Base-by-base conservation (phyloP, 345 rosid species). In the Raphanus raphanistrum region DNA sequence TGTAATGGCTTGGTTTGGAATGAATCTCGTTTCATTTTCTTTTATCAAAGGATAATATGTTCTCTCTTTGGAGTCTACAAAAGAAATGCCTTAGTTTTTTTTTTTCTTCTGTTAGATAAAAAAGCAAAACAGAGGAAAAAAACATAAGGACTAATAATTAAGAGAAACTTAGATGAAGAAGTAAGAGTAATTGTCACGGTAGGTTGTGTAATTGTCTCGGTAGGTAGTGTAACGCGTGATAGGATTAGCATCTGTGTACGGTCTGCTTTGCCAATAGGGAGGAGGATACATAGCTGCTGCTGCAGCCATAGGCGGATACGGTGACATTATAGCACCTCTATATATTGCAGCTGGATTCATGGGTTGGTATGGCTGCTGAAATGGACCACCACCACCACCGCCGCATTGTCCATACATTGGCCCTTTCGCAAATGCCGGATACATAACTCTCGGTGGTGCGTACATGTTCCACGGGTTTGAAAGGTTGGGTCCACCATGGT, bases 241-340 rank as follows among this genome's bases (percentile, higher is more conserved):
- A 33, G 72, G 83, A 65, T 80, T 80, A 32, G 58, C n/a, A 36
- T 80, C 69, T n/a, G 4, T 15, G 43, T 10, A 54, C 6, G 58
- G 69, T 50, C 69, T 80, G 64, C 11, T 11, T 32, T 66, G 73
- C 80, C 48, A 43, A 45, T 41, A 59, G 58, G 57, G 59, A 50
- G 45, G 59, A 31, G 21, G 21, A 21, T 15, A 65, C 11, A 7
- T 4, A 16, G 79, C 55, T 74, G 41, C 41, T 1, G 38, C 41
- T 33, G 65, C 36, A 48, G 66, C 72, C 83, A 80, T 64, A 62
- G 68, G 67, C 3, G 67, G 79, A 74, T 68, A 71, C 33, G 74
- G 78, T 73, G 82, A 68, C 13, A 79, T 73, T 6, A 68, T 15
- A 35, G 4, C 26, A 59, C 77, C 70, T 33, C 36, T 1, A 12